These are phyloP conservation scores for Helianthus annuus DNA, from an alignment of 129 eudicot species.

Conservation along the genomic window DNA sequence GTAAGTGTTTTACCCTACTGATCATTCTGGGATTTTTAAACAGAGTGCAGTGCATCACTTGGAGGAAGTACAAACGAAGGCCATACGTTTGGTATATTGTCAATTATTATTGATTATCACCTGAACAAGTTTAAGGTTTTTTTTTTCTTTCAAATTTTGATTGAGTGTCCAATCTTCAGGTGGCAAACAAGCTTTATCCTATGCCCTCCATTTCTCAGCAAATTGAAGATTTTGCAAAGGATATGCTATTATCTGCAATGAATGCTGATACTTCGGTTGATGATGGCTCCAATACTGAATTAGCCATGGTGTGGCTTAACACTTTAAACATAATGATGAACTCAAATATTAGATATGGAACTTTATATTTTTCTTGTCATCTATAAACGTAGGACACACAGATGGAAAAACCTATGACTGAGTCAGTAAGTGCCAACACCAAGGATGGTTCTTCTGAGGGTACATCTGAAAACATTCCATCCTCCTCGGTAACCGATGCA, in stretches of 20 bases:
- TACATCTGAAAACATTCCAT: conserved; percentile 49
- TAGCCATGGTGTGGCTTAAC: conserved; percentile 51
- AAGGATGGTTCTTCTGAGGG: conserved; percentile 48
- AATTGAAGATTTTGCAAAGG: conserved; percentile 93
- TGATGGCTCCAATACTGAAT: conserved; percentile 50
- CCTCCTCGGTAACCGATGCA: conserved; percentile 58
- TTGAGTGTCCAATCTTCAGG: conserved; percentile 42
- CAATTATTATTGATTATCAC: neutral
- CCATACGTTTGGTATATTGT: conserved; percentile 86
- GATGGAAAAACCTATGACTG: conserved; percentile 47
- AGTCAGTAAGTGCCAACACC: conserved; percentile 31
- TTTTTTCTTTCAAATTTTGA: conserved; percentile 11
- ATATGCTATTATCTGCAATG: conserved; percentile 64
- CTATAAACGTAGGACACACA: conserved; percentile 46
- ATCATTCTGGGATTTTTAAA: conserved; percentile 26
- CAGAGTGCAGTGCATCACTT: conserved; percentile 94
- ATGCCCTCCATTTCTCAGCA: conserved; percentile 55
- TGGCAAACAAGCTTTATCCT: conserved; percentile 96
- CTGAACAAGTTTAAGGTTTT: conserved; percentile 12
- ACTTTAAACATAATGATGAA: conserved; percentile 8
- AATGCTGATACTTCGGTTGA: conserved; percentile 33
- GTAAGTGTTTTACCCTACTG: conserved; percentile 20
- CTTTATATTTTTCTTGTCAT: conserved; percentile 12
- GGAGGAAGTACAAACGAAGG: conserved; percentile 98
- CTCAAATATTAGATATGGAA: conserved; percentile 6